Conservation (phyloP, 2,329 filamentous ascomycete species). For the Thermothelomyces thermophilus region DNA sequence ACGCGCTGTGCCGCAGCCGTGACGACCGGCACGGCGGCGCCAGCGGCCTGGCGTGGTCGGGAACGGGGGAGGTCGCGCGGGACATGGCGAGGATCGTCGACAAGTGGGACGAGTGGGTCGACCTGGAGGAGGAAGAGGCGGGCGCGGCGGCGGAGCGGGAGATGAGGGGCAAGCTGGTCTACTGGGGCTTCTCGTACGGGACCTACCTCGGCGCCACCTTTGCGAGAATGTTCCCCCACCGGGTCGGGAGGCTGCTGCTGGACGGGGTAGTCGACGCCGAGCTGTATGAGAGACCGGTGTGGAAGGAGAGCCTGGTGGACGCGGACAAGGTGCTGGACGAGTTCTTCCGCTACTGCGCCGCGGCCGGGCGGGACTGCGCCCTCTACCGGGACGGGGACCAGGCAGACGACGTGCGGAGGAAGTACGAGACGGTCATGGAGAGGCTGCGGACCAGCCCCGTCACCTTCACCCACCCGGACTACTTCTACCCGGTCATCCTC, state of each 20-base stretch:
- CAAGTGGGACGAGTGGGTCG: conserved; percentile 33
- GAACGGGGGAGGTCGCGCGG: conserved; percentile 32
- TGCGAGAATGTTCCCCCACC: conserved; percentile 34
- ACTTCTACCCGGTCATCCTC: conserved; percentile 33
- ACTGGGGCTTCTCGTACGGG: conserved; percentile 36
- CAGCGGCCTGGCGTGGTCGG: conserved; percentile 31
- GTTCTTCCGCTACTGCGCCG: conserved; percentile 44
- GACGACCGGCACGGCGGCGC: conserved; percentile 26
- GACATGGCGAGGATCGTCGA: conserved; percentile 38
- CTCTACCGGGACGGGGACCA: conserved; percentile 34
- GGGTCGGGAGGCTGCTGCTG: conserved; percentile 30
- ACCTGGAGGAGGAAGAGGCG: conserved; percentile 14
- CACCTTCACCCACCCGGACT: conserved; percentile 26
- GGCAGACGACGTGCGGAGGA: conserved; percentile 26
- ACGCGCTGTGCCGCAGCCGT: conserved; percentile 29
- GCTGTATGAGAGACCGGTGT: conserved; percentile 28
- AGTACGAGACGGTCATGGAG: conserved; percentile 30
- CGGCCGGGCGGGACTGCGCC: conserved; percentile 35
- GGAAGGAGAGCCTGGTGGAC: conserved; percentile 28
- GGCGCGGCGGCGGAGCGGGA: background rate
- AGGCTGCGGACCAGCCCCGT: conserved; percentile 31
- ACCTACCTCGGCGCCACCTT: conserved; percentile 33
- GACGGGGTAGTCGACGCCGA: conserved; percentile 28
- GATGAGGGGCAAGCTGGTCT: conserved; percentile 25
- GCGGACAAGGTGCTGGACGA: conserved; percentile 39